Evolutionary conservation across 306 rosid species (phyloP).

Genomic region (Gleditsia sinensis): DNA sequence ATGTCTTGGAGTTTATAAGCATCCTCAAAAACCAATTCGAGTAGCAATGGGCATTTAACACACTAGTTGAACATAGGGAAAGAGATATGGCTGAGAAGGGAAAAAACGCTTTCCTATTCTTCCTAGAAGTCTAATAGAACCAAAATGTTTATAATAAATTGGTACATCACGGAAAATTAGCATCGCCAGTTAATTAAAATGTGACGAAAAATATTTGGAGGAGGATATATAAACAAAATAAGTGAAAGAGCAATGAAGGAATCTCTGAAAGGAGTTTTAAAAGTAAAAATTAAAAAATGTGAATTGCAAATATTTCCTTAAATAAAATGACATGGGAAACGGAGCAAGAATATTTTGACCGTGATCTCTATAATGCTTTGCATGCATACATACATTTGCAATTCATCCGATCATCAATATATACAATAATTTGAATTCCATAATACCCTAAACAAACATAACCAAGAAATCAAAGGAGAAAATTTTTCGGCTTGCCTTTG

Average conservation of each 20-base stretch:
- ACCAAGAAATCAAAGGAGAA: neutral
- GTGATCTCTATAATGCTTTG: neutral
- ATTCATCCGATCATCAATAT: neutral
- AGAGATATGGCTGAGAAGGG: slow-evolving; percentile 4
- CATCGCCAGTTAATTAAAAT: neutral
- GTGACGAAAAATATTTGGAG: neutral
- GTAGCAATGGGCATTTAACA: slow-evolving; percentile 3
- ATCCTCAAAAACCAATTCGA: neutral
- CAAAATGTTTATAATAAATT: neutral
- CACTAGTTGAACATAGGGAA: neutral
- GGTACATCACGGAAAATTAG: neutral
- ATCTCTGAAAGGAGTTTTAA: neutral
- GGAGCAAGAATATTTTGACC: neutral
- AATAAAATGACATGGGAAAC: neutral
- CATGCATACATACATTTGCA: slow-evolving; percentile 15
- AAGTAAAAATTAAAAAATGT: neutral
- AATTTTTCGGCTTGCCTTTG: neutral
- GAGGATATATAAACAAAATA: neutral
- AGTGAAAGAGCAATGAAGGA: neutral
- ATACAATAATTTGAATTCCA: neutral
- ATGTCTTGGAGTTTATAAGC: neutral
- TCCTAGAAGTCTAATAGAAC: neutral
- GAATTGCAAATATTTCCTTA: neutral
- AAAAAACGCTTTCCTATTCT: neutral
- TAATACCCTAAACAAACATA: neutral